These are phyloP conservation scores for Ramaria sp. DNA, from an alignment of 768 basidiomycete genomes.

Conservation along the genomic window DNA sequence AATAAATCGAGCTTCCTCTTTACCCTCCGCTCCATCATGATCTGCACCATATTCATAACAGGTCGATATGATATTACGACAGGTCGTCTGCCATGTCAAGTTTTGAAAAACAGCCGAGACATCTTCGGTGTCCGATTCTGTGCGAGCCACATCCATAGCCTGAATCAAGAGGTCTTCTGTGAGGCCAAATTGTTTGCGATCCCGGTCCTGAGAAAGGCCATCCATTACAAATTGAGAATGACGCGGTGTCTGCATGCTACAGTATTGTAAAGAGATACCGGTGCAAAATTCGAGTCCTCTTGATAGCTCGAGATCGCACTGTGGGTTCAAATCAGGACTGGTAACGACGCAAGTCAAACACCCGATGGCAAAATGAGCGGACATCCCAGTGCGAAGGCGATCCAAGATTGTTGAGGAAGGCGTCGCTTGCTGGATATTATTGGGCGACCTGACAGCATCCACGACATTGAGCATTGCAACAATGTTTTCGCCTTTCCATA, in stretches of 20 bases:
- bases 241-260: neutral
- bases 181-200: constrained; percentile 43
- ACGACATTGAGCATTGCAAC: constrained; percentile 42
- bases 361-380: constrained; percentile 44
- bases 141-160: constrained; percentile 30
- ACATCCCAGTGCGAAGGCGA: constrained; percentile 43
- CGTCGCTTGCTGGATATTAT: neutral
- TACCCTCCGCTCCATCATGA: constrained; percentile 13
- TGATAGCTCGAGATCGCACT: constrained; percentile 49
- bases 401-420: constrained; percentile 17
- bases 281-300: constrained; percentile 56
- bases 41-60: constrained; percentile 37
- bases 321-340: constrained; percentile 71
- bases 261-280: constrained; percentile 36
- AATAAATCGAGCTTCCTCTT: constrained; percentile 18
- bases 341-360: constrained; percentile 60
- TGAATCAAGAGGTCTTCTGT: constrained; percentile 39
- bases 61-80: constrained; percentile 58
- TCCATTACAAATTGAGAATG: constrained; percentile 26
- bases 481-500: constrained; percentile 55
- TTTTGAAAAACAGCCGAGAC: constrained; percentile 33
- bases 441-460: constrained; percentile 21
- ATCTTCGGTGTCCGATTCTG: constrained; percentile 16
- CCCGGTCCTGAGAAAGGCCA: constrained; percentile 24
- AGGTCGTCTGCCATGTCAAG: constrained; percentile 33